phyloP scores from a whole-genome alignment of 805 yeast genomes.

The Metschnikowia orientalis region DNA sequence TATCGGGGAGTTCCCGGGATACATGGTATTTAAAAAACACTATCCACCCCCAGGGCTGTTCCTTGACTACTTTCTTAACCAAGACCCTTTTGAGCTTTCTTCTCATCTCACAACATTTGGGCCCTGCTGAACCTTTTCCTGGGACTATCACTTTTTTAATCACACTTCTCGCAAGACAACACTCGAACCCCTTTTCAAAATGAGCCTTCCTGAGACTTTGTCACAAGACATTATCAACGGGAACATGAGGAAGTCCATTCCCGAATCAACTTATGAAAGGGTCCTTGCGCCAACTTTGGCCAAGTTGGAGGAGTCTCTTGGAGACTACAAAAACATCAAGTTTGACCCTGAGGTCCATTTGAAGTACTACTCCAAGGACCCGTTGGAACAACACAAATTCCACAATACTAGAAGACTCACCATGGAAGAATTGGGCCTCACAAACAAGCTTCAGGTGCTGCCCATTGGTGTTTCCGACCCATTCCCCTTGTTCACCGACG shows the following conservation, averaged over 20 bases:
- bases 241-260: constrained; percentile 32
- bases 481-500: constrained; percentile 57
- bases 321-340: constrained; percentile 8
- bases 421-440: constrained; percentile 48
- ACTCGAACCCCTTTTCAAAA: too few relatives aligned
- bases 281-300: constrained; percentile 11
- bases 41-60: too few relatives aligned
- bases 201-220: constrained; percentile 23
- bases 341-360: constrained; percentile 39
- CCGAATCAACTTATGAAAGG: constrained; percentile 26
- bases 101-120: too few relatives aligned
- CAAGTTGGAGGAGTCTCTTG: constrained; percentile 7
- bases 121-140: too few relatives aligned
- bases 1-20: too few relatives aligned
- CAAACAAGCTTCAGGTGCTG: constrained; percentile 45
- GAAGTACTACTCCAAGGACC: constrained; percentile 23
- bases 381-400: constrained; percentile 35
- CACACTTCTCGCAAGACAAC: too few relatives aligned
- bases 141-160: too few relatives aligned
- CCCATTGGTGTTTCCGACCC: constrained; percentile 57
- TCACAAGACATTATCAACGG: constrained; percentile 33
- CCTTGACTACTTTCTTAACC: too few relatives aligned
- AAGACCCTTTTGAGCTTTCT: too few relatives aligned
- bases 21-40: too few relatives aligned
- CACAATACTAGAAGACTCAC: constrained; percentile 35